These are phyloP conservation scores for Trichoderma sp. DNA, from an alignment of 2,329 filamentous ascomycete genomes.

Conservation along the genomic window DNA sequence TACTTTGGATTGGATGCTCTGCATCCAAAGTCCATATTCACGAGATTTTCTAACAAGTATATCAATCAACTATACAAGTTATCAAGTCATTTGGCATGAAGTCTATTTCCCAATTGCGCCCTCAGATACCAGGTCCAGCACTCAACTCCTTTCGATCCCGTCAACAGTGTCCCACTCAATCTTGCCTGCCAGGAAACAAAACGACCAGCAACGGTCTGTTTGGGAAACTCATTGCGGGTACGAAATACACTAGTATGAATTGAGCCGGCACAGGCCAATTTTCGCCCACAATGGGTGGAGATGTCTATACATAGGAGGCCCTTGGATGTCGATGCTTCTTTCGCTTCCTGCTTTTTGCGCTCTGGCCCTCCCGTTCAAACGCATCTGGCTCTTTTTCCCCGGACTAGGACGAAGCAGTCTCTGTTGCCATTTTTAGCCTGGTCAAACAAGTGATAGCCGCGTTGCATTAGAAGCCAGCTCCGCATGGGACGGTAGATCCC, in stretches of 20 bases:
- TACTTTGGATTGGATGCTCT: not conserved
- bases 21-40: not conserved
- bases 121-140: not conserved
- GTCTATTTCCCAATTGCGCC: not conserved
- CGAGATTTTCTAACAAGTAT: not conserved
- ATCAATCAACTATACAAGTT: not conserved
- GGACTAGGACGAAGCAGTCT: not conserved
- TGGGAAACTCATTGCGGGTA: constrained; percentile 2
- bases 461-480: constrained; percentile 6
- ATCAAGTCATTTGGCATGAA: not conserved
- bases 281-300: constrained; percentile 14
- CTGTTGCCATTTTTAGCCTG: constrained; percentile 12
- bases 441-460: not conserved
- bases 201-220: not conserved
- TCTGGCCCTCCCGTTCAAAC: not conserved
- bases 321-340: not conserved
- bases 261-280: constrained; percentile 1
- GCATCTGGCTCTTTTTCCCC: not conserved
- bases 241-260: not conserved
- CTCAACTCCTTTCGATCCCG: not conserved
- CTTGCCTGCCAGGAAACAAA: not conserved
- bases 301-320: not conserved
- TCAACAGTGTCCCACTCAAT: not conserved
- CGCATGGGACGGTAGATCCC: not conserved
- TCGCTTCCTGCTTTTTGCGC: not conserved